Evolutionary conservation across 345 rosid genomes (phyloP).

Genomic region (Eucalyptus pumila): DNA sequence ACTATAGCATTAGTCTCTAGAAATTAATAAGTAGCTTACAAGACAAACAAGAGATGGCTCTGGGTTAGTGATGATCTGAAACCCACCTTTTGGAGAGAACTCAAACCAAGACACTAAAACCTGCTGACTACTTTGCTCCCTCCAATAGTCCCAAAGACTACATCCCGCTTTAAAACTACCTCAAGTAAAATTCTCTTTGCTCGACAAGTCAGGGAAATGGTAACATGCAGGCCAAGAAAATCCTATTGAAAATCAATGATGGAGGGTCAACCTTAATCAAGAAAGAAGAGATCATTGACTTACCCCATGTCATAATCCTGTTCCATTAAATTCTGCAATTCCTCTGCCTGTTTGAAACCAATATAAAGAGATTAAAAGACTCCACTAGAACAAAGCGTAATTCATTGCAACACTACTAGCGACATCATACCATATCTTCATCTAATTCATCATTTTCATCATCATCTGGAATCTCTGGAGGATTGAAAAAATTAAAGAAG

Average conservation of each 20-base stretch:
- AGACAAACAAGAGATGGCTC: background rate
- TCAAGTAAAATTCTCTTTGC: background rate
- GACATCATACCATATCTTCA: conserved; percentile 59
- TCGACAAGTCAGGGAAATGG: background rate
- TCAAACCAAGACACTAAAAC: background rate
- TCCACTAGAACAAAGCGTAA: background rate
- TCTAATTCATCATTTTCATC: conserved; percentile 57
- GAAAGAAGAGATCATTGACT: background rate
- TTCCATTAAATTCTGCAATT: conserved; percentile 92
- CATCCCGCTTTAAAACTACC: background rate
- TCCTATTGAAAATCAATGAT: background rate
- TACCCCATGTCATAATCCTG: conserved; percentile 96
- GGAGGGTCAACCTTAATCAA: background rate
- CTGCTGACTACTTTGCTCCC: background rate
- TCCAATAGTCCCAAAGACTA: background rate
- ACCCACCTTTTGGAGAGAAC: background rate
- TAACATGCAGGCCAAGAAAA: background rate
- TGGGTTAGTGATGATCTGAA: background rate
- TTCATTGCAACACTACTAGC: background rate
- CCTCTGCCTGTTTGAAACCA: conserved; percentile 58
- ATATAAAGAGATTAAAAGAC: background rate
- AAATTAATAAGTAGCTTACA: background rate
- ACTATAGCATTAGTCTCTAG: background rate
- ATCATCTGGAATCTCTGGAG: conserved; percentile 94
- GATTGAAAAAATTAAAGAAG: conserved; percentile 89